Conservation (phyloP, 2,329 filamentous ascomycete genomes). For the Neofusicoccum ribis region DNA sequence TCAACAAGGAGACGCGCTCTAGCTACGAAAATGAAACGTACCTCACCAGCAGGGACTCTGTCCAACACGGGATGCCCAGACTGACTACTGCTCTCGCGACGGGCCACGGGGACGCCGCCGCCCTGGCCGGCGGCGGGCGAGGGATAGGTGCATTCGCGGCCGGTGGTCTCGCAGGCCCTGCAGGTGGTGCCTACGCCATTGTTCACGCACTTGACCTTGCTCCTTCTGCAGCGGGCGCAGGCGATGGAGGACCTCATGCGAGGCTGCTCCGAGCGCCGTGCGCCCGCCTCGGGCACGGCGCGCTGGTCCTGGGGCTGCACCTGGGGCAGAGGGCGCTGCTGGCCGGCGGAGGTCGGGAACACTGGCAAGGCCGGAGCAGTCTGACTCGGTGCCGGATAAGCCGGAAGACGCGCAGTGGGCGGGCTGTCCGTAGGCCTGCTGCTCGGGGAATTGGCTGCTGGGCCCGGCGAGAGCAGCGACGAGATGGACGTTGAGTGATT, state of each 20-base stretch:
- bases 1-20: not conserved
- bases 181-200: conserved; percentile 70
- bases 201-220: conserved; percentile 88
- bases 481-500: conserved; percentile 19
- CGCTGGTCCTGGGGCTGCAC: conserved; percentile 15
- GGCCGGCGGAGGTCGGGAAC: conserved; percentile 5
- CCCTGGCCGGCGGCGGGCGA: conserved; percentile 45
- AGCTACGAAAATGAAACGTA: conserved; percentile 16
- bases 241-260: conserved; percentile 77
- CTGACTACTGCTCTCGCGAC: conserved; percentile 28
- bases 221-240: conserved; percentile 72
- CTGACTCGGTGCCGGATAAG: conserved; percentile 16
- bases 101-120: conserved; percentile 30
- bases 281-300: conserved; percentile 15
- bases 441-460: conserved; percentile 1
- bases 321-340: conserved; percentile 12
- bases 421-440: conserved; percentile 15
- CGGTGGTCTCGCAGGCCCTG: conserved; percentile 70
- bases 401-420: conserved; percentile 17
- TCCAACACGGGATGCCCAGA: conserved; percentile 6
- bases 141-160: conserved; percentile 73
- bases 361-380: conserved; percentile 10
- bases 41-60: conserved; percentile 15
- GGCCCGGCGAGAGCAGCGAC: conserved; percentile 19
- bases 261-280: conserved; percentile 26